Evolutionary conservation across 2,329 filamentous ascomycete genomes (phyloP), one percentile per base, ranked within the genome.

Genomic region (Parastagonospora nodorum): DNA sequence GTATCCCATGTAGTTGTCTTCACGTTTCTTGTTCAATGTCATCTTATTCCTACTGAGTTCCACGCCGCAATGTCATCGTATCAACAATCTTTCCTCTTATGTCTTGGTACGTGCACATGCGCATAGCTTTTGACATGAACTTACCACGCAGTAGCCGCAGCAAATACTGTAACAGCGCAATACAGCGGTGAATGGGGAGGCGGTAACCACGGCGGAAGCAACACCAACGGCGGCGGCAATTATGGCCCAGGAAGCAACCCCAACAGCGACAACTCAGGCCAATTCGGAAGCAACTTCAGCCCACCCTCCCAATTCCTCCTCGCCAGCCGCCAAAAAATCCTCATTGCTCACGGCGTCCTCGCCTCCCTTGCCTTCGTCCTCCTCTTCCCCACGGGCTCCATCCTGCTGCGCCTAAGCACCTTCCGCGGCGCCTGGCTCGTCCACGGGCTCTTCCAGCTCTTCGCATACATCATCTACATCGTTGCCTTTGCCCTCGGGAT

Each of bases 401-500:
- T 78, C 43, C 50, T 75, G 4, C 71, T 79, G 48, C 69, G 77
- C 5, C 46, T 77, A 1, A 67, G 70, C 8, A 74, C 69, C 33
- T 77, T 77, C 54, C 69, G 63, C 12, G 74, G 76, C 11, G 55
- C 76, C 16, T 64, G 76, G 60, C 71, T 75, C 60, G 55, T 78
- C 41, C 77, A 79, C 53, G 76, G 72, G 30, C 53, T 68, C 1
- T 63, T 81, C 19, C 82, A 85, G 55, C 50, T 79, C 14, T 65
- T 82, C 47, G 76, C 77, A 8, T 75, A 82, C 43, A 53, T 76
- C 8, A 50, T 83, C 24, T 78, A 74, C 48, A 75, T 80, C 42
- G 76, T 74, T 1, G 82, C 80, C 0, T 74, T 82, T 28, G 80
- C 77, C 1, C 57, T 84, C 1, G 82, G 82, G 1, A 67, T 84